Percentiles rank a stretch among this genome's conserved stretches.
phyloP scores from a whole-genome alignment of 805 yeast genomes.

The Kodamaea fukazawae region DNA sequence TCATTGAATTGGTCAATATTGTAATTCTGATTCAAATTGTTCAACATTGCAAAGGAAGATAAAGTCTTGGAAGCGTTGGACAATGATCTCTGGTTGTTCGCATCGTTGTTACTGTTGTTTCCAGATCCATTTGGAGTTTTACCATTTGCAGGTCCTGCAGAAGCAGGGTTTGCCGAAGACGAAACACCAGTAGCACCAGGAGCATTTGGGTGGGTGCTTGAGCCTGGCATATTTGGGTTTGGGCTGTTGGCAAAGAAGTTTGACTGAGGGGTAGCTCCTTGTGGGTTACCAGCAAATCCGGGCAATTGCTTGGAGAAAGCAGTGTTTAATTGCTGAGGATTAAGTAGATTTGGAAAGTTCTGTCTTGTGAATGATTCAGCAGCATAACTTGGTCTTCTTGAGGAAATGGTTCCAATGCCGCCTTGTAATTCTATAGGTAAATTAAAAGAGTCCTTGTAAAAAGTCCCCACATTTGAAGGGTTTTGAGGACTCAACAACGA shows the following conservation, averaged over 20 bases:
- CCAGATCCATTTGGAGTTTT: neutral
- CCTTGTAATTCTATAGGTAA: slow-evolving; percentile 63
- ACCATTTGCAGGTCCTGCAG: neutral
- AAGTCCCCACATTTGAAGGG: slow-evolving; percentile 1
- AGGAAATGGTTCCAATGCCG: slow-evolving; percentile 57
- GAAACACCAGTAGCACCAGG: slow-evolving; percentile 5
- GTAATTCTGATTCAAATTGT: slow-evolving; percentile 23
- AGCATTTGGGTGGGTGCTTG: neutral
- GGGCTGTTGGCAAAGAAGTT: slow-evolving; percentile 9
- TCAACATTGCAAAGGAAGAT: slow-evolving; percentile 30
- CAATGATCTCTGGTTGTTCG: slow-evolving; percentile 5
- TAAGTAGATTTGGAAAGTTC: slow-evolving; percentile 12
- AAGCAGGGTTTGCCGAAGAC: neutral
- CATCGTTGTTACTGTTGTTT: neutral
- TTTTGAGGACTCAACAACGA: slow-evolving; percentile 1
- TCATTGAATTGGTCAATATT: slow-evolving; percentile 29
- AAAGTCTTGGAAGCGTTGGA: slow-evolving; percentile 15
- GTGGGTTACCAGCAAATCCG: neutral
- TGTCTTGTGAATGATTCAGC: slow-evolving; percentile 58
- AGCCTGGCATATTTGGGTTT: neutral
- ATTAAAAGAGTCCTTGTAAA: slow-evolving; percentile 35
- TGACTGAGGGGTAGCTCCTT: neutral
- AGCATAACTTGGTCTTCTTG: slow-evolving; percentile 73
- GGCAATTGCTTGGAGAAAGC: slow-evolving; percentile 3
- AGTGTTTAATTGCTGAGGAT: slow-evolving; percentile 6